Evolutionary conservation across 192 early-diverging fungal species (phyloP).

Genomic region (Backusella tuberculispora): DNA sequence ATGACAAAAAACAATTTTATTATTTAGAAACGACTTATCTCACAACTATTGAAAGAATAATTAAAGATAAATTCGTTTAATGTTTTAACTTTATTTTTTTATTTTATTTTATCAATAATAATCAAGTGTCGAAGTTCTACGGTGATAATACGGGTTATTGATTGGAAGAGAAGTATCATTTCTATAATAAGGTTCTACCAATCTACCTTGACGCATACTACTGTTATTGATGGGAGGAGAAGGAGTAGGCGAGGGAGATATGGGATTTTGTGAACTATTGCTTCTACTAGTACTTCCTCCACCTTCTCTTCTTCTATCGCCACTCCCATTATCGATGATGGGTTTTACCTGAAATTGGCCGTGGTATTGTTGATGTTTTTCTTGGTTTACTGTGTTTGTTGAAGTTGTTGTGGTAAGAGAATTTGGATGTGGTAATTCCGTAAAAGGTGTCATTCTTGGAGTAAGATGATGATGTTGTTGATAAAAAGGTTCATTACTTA

Average conservation of each 20-base stretch:
- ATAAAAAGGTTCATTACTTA: neutral
- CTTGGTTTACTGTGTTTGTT: neutral
- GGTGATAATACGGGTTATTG: neutral
- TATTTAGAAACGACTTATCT: neutral
- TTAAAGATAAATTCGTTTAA: too few relatives aligned
- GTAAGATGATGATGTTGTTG: too few relatives aligned
- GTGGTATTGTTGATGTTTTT: neutral
- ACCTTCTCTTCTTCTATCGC: too few relatives aligned
- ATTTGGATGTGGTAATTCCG: slow-evolving; percentile 11
- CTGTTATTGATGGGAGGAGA: slow-evolving; percentile 8
- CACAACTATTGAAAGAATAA: neutral
- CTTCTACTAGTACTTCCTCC: neutral
- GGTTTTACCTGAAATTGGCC: neutral
- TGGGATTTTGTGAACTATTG: neutral
- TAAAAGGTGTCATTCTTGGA: slow-evolving; percentile 6
- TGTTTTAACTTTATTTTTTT: neutral
- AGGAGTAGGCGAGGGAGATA: slow-evolving; percentile 22
- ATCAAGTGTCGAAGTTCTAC: neutral
- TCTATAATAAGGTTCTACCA: neutral
- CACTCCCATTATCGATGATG: too few relatives aligned
- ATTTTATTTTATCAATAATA: slow-evolving; percentile 17
- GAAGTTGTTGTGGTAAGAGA: neutral
- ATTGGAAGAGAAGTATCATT: neutral
- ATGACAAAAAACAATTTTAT: neutral
- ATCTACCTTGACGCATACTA: neutral